phyloP scores from a whole-genome alignment of 129 eudicot species.

The Pulicaria dysenterica region DNA sequence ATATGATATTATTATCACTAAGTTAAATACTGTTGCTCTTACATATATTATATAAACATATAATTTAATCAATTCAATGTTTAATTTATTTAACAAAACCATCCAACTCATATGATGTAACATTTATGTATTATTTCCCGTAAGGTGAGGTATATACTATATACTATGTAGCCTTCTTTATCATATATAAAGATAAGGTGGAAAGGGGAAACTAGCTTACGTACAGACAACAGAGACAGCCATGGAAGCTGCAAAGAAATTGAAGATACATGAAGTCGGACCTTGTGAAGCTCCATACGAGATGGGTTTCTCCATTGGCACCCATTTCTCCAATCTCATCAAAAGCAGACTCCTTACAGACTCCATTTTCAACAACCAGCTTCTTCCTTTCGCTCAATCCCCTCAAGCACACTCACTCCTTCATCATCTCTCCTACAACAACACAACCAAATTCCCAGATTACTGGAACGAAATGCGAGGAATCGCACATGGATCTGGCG shows the following conservation, averaged over 20 bases:
- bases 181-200: slow-evolving; percentile 1
- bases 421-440: slow-evolving; percentile 46
- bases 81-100: too few species aligned
- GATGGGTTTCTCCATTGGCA: slow-evolving; percentile 75
- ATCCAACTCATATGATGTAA: too few species aligned
- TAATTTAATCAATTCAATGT: too few species aligned
- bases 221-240: neutral
- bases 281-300: slow-evolving; percentile 60
- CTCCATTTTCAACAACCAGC: slow-evolving; percentile 77
- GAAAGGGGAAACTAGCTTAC: neutral
- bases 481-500: slow-evolving; percentile 74
- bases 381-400: slow-evolving; percentile 71
- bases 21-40: too few species aligned
- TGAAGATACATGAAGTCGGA: slow-evolving; percentile 67
- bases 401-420: slow-evolving; percentile 53
- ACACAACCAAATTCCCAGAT: slow-evolving; percentile 53
- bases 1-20: too few species aligned
- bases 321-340: slow-evolving; percentile 62
- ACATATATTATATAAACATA: too few species aligned
- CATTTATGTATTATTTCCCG: too few species aligned
- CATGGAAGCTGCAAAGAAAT: slow-evolving; percentile 32
- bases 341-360: slow-evolving; percentile 68
- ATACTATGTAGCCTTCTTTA: too few species aligned
- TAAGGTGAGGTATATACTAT: too few species aligned
- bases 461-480: slow-evolving; percentile 88